phyloP scores from a whole-genome alignment of 2,329 filamentous ascomycete species.

The Aspergillus flavus region DNA sequence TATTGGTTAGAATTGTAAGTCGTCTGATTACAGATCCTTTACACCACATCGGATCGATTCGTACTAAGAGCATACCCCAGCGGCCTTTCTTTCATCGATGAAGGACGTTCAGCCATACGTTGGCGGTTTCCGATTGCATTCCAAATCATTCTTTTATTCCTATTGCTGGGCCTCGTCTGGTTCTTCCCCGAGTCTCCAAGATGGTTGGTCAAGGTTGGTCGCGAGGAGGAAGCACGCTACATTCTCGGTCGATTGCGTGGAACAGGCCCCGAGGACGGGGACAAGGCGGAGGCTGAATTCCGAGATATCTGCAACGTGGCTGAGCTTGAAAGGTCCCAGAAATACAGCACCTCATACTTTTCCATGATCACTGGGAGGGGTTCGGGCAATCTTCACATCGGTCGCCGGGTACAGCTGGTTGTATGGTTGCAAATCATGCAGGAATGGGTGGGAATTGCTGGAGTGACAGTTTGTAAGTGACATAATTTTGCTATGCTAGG shows the following conservation, averaged over 20 bases:
- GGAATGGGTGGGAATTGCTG: slow-evolving; percentile 71
- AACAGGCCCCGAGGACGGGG: slow-evolving; percentile 53
- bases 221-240: slow-evolving; percentile 67
- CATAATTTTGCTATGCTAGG: background rate
- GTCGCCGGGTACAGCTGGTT: slow-evolving; percentile 68
- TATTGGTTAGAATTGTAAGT: slow-evolving; percentile 62
- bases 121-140: slow-evolving; percentile 73
- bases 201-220: slow-evolving; percentile 64
- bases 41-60: background rate
- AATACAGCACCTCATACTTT: slow-evolving; percentile 59
- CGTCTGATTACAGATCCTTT: background rate
- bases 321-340: slow-evolving; percentile 61
- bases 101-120: slow-evolving; percentile 59
- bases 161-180: slow-evolving; percentile 60
- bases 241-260: slow-evolving; percentile 68
- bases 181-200: slow-evolving; percentile 69
- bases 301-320: slow-evolving; percentile 68
- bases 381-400: slow-evolving; percentile 67
- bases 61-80: slow-evolving; percentile 23
- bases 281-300: slow-evolving; percentile 64
- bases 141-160: slow-evolving; percentile 66
- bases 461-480: slow-evolving; percentile 61
- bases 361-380: slow-evolving; percentile 69
- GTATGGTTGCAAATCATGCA: slow-evolving; percentile 74
- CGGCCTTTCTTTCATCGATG: slow-evolving; percentile 63